These are phyloP conservation scores for Colletotrichum musae DNA, from an alignment of 2,329 filamentous ascomycete genomes.

Conservation along the genomic window DNA sequence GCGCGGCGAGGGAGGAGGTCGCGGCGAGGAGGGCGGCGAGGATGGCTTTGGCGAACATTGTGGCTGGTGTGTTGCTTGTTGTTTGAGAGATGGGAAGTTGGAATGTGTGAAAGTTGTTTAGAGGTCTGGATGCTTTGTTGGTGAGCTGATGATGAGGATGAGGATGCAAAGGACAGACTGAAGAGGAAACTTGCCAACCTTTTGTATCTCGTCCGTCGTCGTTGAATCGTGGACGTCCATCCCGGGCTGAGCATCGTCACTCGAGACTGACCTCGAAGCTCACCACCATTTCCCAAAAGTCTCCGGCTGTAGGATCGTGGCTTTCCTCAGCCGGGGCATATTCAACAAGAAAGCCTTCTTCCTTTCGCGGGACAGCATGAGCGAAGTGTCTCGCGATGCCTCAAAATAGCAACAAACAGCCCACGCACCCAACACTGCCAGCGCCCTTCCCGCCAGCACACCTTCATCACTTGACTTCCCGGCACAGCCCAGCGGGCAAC, in stretches of 20 bases:
- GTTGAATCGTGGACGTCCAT: background rate
- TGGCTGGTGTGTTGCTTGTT: background rate
- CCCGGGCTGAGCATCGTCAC: background rate
- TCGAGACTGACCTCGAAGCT: too few species aligned
- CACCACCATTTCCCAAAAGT: background rate
- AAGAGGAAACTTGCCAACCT: too few species aligned
- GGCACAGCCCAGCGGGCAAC: background rate
- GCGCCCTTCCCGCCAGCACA: background rate
- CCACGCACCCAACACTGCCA: slow-evolving; percentile 1
- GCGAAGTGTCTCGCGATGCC: background rate
- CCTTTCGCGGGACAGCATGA: background rate
- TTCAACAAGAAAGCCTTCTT: background rate
- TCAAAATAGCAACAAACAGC: slow-evolving; percentile 28
- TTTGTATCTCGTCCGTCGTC: background rate
- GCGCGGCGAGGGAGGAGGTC: slow-evolving; percentile 42
- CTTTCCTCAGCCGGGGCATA: slow-evolving; percentile 5
- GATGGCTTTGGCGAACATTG: slow-evolving; percentile 46
- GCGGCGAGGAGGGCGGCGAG: slow-evolving; percentile 42
- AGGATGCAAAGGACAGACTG: background rate
- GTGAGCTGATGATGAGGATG: background rate
- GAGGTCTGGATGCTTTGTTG: background rate
- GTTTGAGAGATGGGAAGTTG: background rate
- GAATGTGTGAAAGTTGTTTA: background rate
- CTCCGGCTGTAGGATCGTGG: slow-evolving; percentile 1
- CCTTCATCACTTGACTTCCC: background rate